Conservation (phyloP, 176 grass and related monocot species). For the Calamus simplicifolius region DNA sequence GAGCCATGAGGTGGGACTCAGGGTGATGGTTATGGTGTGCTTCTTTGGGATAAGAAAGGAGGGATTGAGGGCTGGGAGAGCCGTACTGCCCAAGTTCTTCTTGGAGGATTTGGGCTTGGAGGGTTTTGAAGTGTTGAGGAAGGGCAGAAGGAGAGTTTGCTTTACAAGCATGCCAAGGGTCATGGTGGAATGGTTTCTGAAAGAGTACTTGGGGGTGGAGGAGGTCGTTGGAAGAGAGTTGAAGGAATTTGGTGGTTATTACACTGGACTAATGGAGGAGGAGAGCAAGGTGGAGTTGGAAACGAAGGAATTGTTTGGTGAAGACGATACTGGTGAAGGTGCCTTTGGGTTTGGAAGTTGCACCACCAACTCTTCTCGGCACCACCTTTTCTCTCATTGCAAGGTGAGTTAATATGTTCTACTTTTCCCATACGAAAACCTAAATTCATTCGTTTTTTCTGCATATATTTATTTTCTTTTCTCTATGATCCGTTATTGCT, state of each 20-base stretch:
- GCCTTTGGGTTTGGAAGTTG: slow-evolving; percentile 12
- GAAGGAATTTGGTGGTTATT: slow-evolving; percentile 38
- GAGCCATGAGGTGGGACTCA: neutral
- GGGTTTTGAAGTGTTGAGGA: slow-evolving; percentile 21
- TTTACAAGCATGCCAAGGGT: slow-evolving; percentile 45
- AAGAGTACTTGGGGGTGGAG: slow-evolving; percentile 35
- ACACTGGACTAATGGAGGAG: slow-evolving; percentile 42
- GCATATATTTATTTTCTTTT: no score
- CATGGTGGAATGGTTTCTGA: slow-evolving; percentile 58
- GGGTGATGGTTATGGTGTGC: slow-evolving; percentile 32
- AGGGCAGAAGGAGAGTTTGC: slow-evolving; percentile 14
- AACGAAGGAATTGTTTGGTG: neutral
- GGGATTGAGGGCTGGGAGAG: slow-evolving; percentile 31
- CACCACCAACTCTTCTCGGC: slow-evolving; percentile 1
- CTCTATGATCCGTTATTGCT: no score
- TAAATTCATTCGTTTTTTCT: no score
- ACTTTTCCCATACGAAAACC: no score
- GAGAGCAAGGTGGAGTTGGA: neutral
- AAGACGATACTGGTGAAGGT: neutral
- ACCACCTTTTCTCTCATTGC: slow-evolving; percentile 25
- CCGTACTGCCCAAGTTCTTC: slow-evolving; percentile 66
- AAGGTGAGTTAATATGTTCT: slow-evolving; percentile 26
- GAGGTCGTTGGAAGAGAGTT: slow-evolving; percentile 38
- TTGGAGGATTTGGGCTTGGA: slow-evolving; percentile 37
- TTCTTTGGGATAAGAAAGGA: slow-evolving; percentile 41